These are phyloP conservation scores for Candida sp. DNA, from an alignment of 1,139 yeast species.

Conservation along the genomic window DNA sequence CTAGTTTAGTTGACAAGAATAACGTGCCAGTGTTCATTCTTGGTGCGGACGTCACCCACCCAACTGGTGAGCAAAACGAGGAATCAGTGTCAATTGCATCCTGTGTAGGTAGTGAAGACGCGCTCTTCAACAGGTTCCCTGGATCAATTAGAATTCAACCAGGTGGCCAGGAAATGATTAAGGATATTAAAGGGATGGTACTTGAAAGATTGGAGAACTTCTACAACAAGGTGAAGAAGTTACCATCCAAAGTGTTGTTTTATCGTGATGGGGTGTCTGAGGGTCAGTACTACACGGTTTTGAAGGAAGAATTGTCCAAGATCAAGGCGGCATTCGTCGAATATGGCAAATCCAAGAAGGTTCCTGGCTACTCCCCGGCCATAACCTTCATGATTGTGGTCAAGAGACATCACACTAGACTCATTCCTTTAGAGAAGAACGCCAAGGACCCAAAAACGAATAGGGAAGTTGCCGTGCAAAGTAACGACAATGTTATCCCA, in stretches of 20 bases:
- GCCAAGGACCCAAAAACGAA: constrained; percentile 8
- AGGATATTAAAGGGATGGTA: constrained; percentile 15
- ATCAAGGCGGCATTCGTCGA: constrained; percentile 14
- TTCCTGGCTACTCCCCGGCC: constrained; percentile 11
- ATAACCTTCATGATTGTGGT: constrained; percentile 17
- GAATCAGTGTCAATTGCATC: constrained; percentile 17
- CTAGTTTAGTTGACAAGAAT: constrained; percentile 11
- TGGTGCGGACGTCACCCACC: constrained; percentile 19
- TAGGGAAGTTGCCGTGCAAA: constrained; percentile 13
- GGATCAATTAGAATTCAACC: constrained; percentile 16
- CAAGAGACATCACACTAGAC: constrained; percentile 17
- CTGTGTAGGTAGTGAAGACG: constrained; percentile 18
- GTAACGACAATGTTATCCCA: constrained; percentile 17
- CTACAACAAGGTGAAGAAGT: constrained; percentile 11
- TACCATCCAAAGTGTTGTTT: constrained; percentile 15
- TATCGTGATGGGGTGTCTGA: constrained; percentile 19
- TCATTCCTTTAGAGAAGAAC: constrained; percentile 16
- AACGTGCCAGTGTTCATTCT: constrained; percentile 15
- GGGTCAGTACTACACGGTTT: constrained; percentile 16
- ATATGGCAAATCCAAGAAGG: constrained; percentile 11
- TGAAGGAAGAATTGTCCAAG: constrained; percentile 15
- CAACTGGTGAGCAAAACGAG: constrained; percentile 11
- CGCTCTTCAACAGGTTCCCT: constrained; percentile 15
- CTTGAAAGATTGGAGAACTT: constrained; percentile 15
- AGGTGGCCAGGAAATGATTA: constrained; percentile 16